Evolutionary conservation across 306 rosid species (phyloP).

Genomic region (Arachis stenosperma): DNA sequence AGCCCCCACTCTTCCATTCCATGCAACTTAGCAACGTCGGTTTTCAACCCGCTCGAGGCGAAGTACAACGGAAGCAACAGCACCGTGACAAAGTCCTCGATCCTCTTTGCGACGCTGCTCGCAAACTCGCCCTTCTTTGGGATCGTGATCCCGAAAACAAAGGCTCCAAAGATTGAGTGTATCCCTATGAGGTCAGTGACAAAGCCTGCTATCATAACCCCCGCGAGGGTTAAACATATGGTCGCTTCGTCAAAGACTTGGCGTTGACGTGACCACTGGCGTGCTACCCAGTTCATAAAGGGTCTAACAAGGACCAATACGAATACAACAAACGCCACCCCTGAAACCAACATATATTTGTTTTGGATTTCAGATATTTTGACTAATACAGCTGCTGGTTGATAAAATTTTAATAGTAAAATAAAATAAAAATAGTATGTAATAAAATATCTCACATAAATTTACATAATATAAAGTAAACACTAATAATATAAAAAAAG

Average conservation of each 20-base stretch:
- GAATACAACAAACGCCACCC: slow-evolving; percentile 29
- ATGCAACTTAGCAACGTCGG: slow-evolving; percentile 54
- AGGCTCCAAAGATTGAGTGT: slow-evolving; percentile 79
- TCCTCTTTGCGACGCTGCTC: slow-evolving; percentile 51
- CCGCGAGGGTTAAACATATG: slow-evolving; percentile 61
- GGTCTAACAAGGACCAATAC: slow-evolving; percentile 31
- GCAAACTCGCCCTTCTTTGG: slow-evolving; percentile 65
- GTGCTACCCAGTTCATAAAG: slow-evolving; percentile 29
- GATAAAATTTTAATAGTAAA: no score
- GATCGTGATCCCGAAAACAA: slow-evolving; percentile 67
- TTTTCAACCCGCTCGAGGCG: slow-evolving; percentile 81
- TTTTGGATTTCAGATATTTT: no score
- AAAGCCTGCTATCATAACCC: slow-evolving; percentile 69
- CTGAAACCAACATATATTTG: background rate
- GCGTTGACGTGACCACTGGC: slow-evolving; percentile 10
- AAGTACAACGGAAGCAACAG: slow-evolving; percentile 78
- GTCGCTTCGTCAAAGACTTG: slow-evolving; percentile 44
- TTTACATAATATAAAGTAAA: no score
- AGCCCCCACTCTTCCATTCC: slow-evolving; percentile 64
- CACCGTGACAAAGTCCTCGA: slow-evolving; percentile 73
- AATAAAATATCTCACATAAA: no score
- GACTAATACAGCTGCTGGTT: no score
- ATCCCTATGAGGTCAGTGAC: slow-evolving; percentile 74
- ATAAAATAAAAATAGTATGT: no score
- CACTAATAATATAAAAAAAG: no score